Evolutionary conservation across 148 eudicot genomes (phyloP).

Genomic region (Drosera capensis): DNA sequence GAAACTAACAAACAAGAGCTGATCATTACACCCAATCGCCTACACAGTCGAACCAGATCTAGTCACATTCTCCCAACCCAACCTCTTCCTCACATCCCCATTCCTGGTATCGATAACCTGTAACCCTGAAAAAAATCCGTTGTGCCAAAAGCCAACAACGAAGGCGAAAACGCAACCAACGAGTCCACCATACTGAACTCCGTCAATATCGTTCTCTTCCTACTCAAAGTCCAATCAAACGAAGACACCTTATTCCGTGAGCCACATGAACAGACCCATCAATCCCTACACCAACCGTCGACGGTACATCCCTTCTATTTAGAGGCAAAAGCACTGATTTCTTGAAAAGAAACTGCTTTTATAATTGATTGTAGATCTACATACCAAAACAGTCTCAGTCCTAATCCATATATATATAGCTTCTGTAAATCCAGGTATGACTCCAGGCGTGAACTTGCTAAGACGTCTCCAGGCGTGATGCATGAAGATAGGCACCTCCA

Average conservation of each 20-base stretch:
- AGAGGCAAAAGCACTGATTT: slow-evolving; percentile 41
- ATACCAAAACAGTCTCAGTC: no score
- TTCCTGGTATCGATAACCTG: slow-evolving; percentile 58
- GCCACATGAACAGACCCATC: slow-evolving; percentile 63
- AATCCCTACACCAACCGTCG: slow-evolving; percentile 45
- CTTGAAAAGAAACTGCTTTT: no score
- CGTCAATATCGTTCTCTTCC: slow-evolving; percentile 62
- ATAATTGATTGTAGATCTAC: no score
- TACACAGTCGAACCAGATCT: slow-evolving; percentile 84
- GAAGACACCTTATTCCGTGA: slow-evolving; percentile 76
- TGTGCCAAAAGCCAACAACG: slow-evolving; percentile 61
- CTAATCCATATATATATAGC: no score
- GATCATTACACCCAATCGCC: slow-evolving; percentile 51
- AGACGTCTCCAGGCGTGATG: no score
- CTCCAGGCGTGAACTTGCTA: no score
- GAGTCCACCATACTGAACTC: slow-evolving; percentile 66
- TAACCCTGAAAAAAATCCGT: slow-evolving; percentile 84
- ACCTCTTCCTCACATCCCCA: slow-evolving; percentile 41
- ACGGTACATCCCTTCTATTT: slow-evolving; percentile 63
- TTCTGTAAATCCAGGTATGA: no score
- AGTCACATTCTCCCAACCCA: slow-evolving; percentile 80
- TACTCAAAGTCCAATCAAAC: slow-evolving; percentile 74
- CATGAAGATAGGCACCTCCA: no score
- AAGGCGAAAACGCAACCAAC: slow-evolving; percentile 35
- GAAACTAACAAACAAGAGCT: slow-evolving; percentile 58